Percentiles rank a stretch among this genome's conserved stretches.
Conservation (phyloP, 352 stramenopile species). For the Pythium brassicae region DNA sequence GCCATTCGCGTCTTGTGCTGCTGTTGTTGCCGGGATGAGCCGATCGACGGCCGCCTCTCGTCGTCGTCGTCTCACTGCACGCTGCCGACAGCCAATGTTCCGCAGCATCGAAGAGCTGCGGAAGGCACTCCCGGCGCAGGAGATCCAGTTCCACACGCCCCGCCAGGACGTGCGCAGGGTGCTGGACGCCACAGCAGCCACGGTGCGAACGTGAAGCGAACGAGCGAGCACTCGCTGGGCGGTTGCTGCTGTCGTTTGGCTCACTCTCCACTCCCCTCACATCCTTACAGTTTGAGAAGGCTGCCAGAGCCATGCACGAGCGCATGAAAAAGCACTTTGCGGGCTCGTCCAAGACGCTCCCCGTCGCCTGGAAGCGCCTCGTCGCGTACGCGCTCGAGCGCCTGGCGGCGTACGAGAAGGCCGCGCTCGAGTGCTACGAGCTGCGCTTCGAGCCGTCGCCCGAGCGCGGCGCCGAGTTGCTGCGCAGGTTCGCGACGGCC, state of each 20-base stretch:
- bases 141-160: constrained; percentile 66
- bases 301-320: constrained; percentile 57
- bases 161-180: constrained; percentile 54
- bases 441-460: constrained; percentile 45
- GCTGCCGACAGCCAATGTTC: constrained; percentile 36
- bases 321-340: constrained; percentile 75
- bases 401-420: constrained; percentile 42
- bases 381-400: constrained; percentile 32
- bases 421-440: constrained; percentile 58
- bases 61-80: no score
- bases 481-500: constrained; percentile 32
- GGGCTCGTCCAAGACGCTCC: constrained; percentile 41
- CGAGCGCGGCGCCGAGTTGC: constrained; percentile 32
- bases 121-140: constrained; percentile 41
- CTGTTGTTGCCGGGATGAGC: no score
- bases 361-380: constrained; percentile 50
- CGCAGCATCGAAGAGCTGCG: constrained; percentile 48
- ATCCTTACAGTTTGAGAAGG: constrained; percentile 52
- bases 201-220: constrained; percentile 20
- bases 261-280: background rate
- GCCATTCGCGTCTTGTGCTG: background rate
- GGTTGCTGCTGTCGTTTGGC: background rate
- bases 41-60: background rate
- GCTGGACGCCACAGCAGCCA: constrained; percentile 32
- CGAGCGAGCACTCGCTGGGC: no score